Base-by-base conservation (phyloP, 2,329 filamentous ascomycete species). In the Decorospora gaudefroyi region DNA sequence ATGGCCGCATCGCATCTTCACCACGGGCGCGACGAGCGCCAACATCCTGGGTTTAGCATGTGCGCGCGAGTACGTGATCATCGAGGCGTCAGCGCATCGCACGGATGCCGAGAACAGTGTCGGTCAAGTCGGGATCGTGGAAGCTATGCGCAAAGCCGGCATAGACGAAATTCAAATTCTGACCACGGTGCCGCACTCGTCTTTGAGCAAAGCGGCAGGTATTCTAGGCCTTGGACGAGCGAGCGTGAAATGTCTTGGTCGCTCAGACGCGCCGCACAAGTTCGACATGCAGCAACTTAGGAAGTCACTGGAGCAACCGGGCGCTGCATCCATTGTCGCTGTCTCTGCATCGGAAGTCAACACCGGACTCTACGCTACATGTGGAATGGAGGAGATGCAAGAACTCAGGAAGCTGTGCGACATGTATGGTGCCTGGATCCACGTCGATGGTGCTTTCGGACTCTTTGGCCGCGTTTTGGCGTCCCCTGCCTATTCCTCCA, bases 341-440 rank as follows among this genome's bases (percentile, higher is more conserved):
- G 73, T 96, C n/a, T 91, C 89, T 28, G 87, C 86, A 4, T 88
- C 88, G 1, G 92, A 97, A 71, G 89, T 96, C 18, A 96, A 97
- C 59, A 95, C 90, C 0, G 90, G 91, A 0, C 77, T 84, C 4
- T 96, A 90, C 66, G 86, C 88, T 18, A 87, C 78, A 21, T 71
- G 72, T 1, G 80, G 74, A 1, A 53, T 69, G 2, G 74, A 77
- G 3, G 83, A 90, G 49, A 84, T 84, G 70, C 61, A 70, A 41
- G 74, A 75, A 42, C 70, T 96, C 25, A 80, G 91, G 46, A 71
- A 74, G 4, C 65, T 96, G 26, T 90, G 88, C 29, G 85, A 93
- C 57, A 74, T 77, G 53, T 83, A 92, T 54, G 78, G 79, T 1
- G 85, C 89, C 0, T 96, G 91, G 91, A 78, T 96, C 26, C 92